These are phyloP conservation scores for Trichoderma atroviride DNA, from an alignment of 2,329 filamentous ascomycete genomes.

Conservation along the genomic window DNA sequence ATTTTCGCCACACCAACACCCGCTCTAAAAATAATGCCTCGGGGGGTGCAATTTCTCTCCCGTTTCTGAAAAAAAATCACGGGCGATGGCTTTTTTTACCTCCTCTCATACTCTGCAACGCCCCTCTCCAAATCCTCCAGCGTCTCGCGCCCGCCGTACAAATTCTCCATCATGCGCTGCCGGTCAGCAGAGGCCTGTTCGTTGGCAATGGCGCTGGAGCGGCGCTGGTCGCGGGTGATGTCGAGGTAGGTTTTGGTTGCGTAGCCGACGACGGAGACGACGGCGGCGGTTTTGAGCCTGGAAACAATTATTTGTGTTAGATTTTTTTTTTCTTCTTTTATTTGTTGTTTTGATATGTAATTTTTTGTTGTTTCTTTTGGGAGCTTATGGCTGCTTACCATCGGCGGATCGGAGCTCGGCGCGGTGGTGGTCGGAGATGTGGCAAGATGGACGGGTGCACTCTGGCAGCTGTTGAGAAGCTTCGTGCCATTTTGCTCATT, in stretches of 20 bases:
- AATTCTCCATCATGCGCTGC: conserved; percentile 48
- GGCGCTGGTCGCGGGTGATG: conserved; percentile 34
- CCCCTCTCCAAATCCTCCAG: conserved; percentile 53
- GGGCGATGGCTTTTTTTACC: conserved; percentile 28
- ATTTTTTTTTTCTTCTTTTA: neutral
- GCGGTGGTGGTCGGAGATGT: conserved; percentile 37
- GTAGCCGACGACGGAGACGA: conserved; percentile 40
- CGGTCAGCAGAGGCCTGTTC: conserved; percentile 43
- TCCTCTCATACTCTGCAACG: conserved; percentile 50
- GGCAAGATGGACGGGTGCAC: conserved; percentile 41
- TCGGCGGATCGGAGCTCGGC: conserved; percentile 39
- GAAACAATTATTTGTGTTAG: neutral
- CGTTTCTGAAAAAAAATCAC: neutral
- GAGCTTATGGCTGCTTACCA: conserved; percentile 30
- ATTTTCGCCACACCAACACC: neutral
- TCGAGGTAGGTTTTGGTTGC: conserved; percentile 41
- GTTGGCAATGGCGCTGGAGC: conserved; percentile 36
- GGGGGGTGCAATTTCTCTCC: neutral
- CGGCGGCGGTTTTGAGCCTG: conserved; percentile 40
- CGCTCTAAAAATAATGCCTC: neutral
- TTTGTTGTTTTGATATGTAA: neutral
- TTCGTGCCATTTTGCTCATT: neutral
- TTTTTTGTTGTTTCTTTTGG: neutral
- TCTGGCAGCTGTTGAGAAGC: conserved; percentile 41
- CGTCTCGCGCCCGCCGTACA: conserved; percentile 54